These are phyloP conservation scores for Spathaspora sp. DNA, from an alignment of 1,139 yeast genomes.

Conservation along the genomic window DNA sequence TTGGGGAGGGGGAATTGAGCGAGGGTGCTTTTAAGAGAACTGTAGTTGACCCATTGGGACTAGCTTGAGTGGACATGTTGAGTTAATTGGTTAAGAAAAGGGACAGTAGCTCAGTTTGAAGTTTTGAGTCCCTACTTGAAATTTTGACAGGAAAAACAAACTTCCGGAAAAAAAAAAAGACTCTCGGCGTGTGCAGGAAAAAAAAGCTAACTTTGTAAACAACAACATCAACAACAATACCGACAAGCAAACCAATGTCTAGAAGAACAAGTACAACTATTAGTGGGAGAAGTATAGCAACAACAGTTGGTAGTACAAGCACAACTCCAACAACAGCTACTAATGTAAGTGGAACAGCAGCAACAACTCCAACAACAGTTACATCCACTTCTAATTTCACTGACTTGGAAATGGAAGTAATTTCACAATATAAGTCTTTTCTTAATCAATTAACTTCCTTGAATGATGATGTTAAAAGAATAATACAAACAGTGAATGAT, in stretches of 20 bases:
- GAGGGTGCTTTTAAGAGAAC: not conserved
- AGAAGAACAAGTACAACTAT: no score
- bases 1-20: conserved; percentile 3
- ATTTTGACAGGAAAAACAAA: conserved; percentile 1
- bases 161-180: no score
- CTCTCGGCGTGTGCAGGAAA: conserved; percentile 2
- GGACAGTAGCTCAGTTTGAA: not conserved
- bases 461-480: conserved; percentile 30
- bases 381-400: conserved; percentile 23
- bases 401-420: conserved; percentile 40
- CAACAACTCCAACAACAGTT: no score
- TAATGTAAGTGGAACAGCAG: not conserved
- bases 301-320: no score
- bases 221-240: conserved; percentile 3
- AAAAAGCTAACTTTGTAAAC: not conserved
- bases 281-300: no score
- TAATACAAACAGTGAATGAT: conserved; percentile 19
- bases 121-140: not conserved
- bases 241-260: not conserved
- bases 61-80: conserved; percentile 1
- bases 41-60: conserved; percentile 9
- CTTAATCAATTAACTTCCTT: conserved; percentile 41
- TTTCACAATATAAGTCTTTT: conserved; percentile 47
- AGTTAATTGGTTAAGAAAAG: no score
- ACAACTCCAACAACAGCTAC: not conserved